Evolutionary conservation across 441 rosid genomes (phyloP).

Genomic region (Gossypium schwendimanii): DNA sequence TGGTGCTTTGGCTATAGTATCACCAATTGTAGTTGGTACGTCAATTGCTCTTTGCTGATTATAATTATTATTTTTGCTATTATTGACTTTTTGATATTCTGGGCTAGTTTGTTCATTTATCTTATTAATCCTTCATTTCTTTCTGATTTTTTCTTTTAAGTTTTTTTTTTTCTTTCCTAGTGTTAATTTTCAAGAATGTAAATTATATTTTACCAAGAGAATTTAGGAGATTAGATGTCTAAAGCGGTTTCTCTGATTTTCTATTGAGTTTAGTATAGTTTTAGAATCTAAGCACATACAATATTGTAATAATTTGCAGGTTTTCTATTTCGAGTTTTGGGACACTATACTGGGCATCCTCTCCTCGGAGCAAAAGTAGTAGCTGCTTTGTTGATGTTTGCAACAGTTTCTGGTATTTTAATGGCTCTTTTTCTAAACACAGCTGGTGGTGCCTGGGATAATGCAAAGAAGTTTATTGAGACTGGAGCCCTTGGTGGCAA

Average conservation of each 20-base stretch:
- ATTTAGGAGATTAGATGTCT: not conserved
- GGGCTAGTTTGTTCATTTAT: not conserved
- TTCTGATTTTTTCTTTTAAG: not conserved
- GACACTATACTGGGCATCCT: constrained; percentile 82
- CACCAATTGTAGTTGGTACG: constrained; percentile 82
- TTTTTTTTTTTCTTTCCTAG: not conserved
- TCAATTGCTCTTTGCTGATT: constrained; percentile 8
- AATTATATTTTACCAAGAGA: not conserved
- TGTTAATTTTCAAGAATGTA: not conserved
- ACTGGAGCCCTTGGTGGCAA: constrained; percentile 96
- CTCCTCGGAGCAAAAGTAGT: constrained; percentile 97
- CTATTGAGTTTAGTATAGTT: not conserved
- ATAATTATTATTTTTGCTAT: not conserved
- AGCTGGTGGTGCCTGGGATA: constrained; percentile 98
- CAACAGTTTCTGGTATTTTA: constrained; percentile 88
- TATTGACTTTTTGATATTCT: not conserved
- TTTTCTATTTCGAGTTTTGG: constrained; percentile 70
- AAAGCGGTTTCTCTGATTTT: not conserved
- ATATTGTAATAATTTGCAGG: constrained; percentile 38
- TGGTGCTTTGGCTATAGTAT: constrained; percentile 83
- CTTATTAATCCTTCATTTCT: not conserved
- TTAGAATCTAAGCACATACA: not conserved
- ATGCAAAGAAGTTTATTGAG: constrained; percentile 91
- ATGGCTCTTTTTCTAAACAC: constrained; percentile 99
- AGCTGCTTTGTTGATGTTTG: constrained; percentile 90